Evolutionary conservation across 1,284 basidiomycete genomes (phyloP).

Genomic region (Inonotus hispidus): DNA sequence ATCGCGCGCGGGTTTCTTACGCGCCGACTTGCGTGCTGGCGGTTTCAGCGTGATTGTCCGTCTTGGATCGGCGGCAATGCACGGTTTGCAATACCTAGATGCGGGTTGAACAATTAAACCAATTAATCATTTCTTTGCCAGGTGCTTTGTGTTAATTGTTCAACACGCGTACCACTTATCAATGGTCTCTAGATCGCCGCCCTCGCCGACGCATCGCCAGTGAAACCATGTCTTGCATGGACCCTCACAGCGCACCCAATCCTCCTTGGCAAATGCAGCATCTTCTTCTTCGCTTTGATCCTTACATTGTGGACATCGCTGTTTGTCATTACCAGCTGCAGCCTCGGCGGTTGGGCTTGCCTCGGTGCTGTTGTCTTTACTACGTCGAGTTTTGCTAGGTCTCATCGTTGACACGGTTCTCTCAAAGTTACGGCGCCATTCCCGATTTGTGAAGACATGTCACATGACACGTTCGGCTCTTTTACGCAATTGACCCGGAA

Average conservation of each 20-base stretch:
- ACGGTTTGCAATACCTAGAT: slow-evolving; percentile 65
- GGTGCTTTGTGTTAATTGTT: neutral
- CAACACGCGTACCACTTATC: slow-evolving; percentile 47
- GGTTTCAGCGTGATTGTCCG: slow-evolving; percentile 66
- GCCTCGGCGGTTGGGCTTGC: slow-evolving; percentile 1
- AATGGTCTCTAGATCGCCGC: slow-evolving; percentile 52
- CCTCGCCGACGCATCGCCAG: slow-evolving; percentile 72
- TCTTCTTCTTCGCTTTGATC: slow-evolving; percentile 11
- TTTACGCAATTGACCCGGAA: neutral
- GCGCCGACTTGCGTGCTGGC: slow-evolving; percentile 71
- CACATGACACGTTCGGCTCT: neutral
- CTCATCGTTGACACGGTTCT: slow-evolving; percentile 3
- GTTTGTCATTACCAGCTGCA: slow-evolving; percentile 6
- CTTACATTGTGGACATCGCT: slow-evolving; percentile 21
- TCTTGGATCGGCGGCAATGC: slow-evolving; percentile 51
- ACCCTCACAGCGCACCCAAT: slow-evolving; percentile 46
- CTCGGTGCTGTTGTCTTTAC: neutral
- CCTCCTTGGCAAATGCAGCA: slow-evolving; percentile 14
- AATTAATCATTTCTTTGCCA: neutral
- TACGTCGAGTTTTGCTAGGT: neutral
- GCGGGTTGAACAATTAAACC: neutral
- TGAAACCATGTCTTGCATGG: slow-evolving; percentile 74
- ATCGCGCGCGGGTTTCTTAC: slow-evolving; percentile 66
- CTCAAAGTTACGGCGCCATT: neutral
- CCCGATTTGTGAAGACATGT: neutral